Evolutionary conservation across 179 eudicot species (phyloP).

Genomic region (Sideroxylon spinosum): DNA sequence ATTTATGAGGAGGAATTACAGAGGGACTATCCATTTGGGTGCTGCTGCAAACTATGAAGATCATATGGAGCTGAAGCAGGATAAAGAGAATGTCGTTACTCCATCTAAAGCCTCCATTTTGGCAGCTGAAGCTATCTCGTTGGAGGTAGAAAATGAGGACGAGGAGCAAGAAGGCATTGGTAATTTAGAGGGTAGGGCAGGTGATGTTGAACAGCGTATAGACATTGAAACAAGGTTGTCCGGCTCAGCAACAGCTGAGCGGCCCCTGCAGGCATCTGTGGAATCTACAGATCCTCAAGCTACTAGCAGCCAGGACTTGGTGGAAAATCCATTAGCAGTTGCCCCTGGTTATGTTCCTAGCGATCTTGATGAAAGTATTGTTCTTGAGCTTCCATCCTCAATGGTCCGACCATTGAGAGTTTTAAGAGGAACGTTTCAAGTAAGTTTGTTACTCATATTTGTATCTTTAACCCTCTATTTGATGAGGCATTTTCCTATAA

Average conservation of each 20-base stretch:
- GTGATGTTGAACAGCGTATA: slow-evolving; percentile 40
- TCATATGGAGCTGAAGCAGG: slow-evolving; percentile 34
- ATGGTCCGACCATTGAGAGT: slow-evolving; percentile 87
- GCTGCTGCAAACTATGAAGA: slow-evolving; percentile 79
- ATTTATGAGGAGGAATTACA: slow-evolving; percentile 74
- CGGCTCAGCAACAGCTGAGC: slow-evolving; percentile 36
- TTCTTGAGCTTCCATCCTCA: slow-evolving; percentile 87
- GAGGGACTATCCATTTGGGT: slow-evolving; percentile 76
- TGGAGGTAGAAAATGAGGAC: slow-evolving; percentile 63
- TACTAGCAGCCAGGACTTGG: not conserved
- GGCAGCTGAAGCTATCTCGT: slow-evolving; percentile 78
- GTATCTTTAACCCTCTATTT: not conserved
- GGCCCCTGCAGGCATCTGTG: slow-evolving; percentile 30
- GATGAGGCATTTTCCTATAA: not conserved
- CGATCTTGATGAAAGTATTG: slow-evolving; percentile 83
- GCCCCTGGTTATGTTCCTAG: slow-evolving; percentile 93
- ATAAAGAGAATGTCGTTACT: slow-evolving; percentile 36
- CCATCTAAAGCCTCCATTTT: slow-evolving; percentile 64
- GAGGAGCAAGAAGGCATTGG: slow-evolving; percentile 51
- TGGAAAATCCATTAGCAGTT: slow-evolving; percentile 50
- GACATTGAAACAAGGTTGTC: slow-evolving; percentile 44
- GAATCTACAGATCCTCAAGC: no score
- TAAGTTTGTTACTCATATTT: slow-evolving; percentile 23
- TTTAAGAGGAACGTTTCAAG: slow-evolving; percentile 86
- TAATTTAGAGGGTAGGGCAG: slow-evolving; percentile 38